A percentile compares a stretch with the other conserved stretches of the same genome.
These are phyloP conservation scores for Colletotrichum aenigma DNA, from an alignment of 2,329 filamentous ascomycete species.

Conservation along the genomic window DNA sequence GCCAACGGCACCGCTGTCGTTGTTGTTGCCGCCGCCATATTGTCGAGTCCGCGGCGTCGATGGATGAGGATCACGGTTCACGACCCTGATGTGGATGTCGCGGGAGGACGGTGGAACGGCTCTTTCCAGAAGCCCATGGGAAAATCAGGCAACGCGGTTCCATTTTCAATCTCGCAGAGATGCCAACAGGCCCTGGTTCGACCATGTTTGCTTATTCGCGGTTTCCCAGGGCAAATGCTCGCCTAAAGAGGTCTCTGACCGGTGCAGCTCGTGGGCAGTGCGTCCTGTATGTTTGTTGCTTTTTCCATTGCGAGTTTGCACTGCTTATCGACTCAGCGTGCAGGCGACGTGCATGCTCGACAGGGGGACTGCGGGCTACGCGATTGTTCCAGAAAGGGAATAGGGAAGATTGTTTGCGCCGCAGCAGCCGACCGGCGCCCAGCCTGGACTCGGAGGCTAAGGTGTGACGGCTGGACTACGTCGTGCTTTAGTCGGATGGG, in stretches of 20 bases:
- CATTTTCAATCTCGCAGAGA: neutral
- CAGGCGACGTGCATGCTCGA: neutral
- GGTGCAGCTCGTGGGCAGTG: neutral
- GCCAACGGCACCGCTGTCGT: neutral
- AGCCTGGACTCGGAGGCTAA: neutral
- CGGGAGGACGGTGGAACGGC: neutral
- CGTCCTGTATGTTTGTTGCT: neutral
- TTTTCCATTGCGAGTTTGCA: neutral
- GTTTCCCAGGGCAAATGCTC: neutral
- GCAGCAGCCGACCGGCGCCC: neutral
- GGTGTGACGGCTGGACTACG: neutral
- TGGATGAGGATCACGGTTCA: neutral
- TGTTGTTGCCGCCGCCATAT: neutral
- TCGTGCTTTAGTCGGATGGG: neutral
- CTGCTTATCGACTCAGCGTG: neutral
- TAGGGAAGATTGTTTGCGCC: neutral
- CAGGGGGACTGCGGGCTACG: neutral
- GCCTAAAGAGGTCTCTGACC: neutral
- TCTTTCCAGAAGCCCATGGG: neutral
- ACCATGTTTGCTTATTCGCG: neutral
- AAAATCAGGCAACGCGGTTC: neutral
- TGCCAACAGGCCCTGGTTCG: neutral
- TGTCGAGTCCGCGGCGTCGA: neutral
- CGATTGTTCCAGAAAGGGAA: neutral
- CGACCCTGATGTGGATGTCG: neutral